These are phyloP conservation scores for Coemansia sp. DNA, from an alignment of 192 early-diverging fungal genomes.

Conservation along the genomic window DNA sequence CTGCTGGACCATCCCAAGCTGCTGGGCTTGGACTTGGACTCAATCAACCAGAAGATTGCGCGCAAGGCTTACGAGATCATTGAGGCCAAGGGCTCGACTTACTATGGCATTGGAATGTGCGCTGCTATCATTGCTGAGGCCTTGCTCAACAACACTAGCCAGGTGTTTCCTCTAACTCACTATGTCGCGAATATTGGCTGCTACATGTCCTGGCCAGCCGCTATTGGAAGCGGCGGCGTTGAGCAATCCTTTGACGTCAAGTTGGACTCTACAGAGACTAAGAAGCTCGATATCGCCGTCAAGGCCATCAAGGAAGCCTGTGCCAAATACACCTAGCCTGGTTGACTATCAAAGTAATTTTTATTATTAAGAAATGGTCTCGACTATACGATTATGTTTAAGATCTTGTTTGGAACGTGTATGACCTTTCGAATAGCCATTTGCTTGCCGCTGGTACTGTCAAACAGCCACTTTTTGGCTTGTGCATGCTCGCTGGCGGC, in stretches of 20 bases:
- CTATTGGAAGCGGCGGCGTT: constrained; percentile 72
- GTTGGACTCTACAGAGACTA: constrained; percentile 62
- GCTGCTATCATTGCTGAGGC: constrained; percentile 67
- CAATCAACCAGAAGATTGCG: constrained; percentile 62
- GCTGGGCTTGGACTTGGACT: constrained; percentile 58
- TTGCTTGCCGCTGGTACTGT: constrained; percentile 26
- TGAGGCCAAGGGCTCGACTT: constrained; percentile 81
- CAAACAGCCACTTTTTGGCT: constrained; percentile 61
- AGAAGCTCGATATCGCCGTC: constrained; percentile 60
- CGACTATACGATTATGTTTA: constrained; percentile 68
- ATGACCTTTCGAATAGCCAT: constrained; percentile 59
- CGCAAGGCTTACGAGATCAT: constrained; percentile 84
- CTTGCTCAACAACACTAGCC: constrained; percentile 69
- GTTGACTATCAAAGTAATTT: not conserved
- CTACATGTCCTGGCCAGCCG: constrained; percentile 77
- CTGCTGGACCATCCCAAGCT: constrained; percentile 67
- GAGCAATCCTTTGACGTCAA: constrained; percentile 70
- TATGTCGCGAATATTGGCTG: constrained; percentile 65
- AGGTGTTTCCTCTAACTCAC: constrained; percentile 70
- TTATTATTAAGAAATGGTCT: not conserved
- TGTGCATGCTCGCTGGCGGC: constrained; percentile 46
- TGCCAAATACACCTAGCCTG: constrained; percentile 48
- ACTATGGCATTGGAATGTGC: constrained; percentile 84
- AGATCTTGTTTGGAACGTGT: constrained; percentile 65
- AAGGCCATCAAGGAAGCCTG: constrained; percentile 59